phyloP scores from a whole-genome alignment of 306 rosid species.

The Fragaria nilgerrensis region DNA sequence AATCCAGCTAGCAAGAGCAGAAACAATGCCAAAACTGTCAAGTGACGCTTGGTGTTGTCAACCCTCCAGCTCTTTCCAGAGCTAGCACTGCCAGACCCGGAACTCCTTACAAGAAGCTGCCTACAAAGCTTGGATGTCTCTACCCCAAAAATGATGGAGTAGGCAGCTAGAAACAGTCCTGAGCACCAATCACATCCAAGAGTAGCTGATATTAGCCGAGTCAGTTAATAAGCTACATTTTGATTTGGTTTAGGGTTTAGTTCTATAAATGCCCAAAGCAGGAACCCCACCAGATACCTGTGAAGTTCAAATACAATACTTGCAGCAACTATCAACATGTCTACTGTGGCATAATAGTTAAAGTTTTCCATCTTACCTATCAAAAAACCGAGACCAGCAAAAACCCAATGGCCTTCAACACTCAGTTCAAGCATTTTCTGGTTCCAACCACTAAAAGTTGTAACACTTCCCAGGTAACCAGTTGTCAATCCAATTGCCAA shows the following conservation, averaged over 20 bases:
- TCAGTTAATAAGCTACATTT: background rate
- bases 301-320: background rate
- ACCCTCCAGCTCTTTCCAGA: slow-evolving; percentile 39
- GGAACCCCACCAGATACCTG: background rate
- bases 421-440: slow-evolving; percentile 87
- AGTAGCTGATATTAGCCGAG: slow-evolving; percentile 5
- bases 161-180: slow-evolving; percentile 73
- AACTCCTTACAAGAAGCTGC: slow-evolving; percentile 38
- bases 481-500: slow-evolving; percentile 69
- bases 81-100: slow-evolving; percentile 18
- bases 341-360: background rate
- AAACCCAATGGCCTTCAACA: slow-evolving; percentile 63
- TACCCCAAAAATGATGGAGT: slow-evolving; percentile 58
- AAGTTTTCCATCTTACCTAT: slow-evolving; percentile 44
- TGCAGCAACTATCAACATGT: background rate
- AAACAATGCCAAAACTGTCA: slow-evolving; percentile 34
- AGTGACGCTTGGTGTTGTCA: slow-evolving; percentile 37
- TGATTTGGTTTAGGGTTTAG: background rate
- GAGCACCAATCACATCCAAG: slow-evolving; percentile 16
- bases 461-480: slow-evolving; percentile 88
- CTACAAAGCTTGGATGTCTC: slow-evolving; percentile 75
- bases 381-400: slow-evolving; percentile 57
- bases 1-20: slow-evolving; percentile 41
- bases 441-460: slow-evolving; percentile 93
- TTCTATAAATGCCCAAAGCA: slow-evolving; percentile 10